Evolutionary conservation across 768 basidiomycete species (phyloP).

Genomic region (Trametes elegans): DNA sequence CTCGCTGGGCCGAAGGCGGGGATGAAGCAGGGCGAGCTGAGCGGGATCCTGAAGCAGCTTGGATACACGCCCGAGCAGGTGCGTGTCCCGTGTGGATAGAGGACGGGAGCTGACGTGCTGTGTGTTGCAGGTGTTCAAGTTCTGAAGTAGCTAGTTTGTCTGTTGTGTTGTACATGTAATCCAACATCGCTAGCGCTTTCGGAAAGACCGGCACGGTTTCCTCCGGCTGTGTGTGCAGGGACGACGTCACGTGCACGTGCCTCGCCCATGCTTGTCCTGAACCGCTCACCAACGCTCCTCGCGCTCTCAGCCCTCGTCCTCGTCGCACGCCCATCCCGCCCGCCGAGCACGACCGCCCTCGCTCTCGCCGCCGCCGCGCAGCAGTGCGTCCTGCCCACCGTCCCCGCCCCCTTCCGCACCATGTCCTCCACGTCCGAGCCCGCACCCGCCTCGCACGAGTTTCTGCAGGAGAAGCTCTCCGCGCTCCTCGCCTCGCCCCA

Average conservation of each 20-base stretch:
- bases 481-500: conserved; percentile 28
- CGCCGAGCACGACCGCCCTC: background rate
- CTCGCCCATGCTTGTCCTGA: background rate
- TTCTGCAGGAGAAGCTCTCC: conserved; percentile 25
- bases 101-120: too few species aligned
- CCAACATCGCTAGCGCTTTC: too few species aligned
- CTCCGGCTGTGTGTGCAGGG: background rate
- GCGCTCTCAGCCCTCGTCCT: background rate
- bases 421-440: conserved; percentile 10
- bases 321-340: background rate
- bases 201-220: background rate
- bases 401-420: conserved; percentile 1
- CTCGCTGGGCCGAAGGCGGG: conserved; percentile 89
- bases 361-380: background rate
- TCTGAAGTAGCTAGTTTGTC: conserved; percentile 17
- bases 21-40: conserved; percentile 79
- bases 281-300: background rate
- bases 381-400: conserved; percentile 6
- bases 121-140: conserved; percentile 29
- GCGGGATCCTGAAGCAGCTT: conserved; percentile 80
- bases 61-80: conserved; percentile 90
- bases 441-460: conserved; percentile 19
- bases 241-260: background rate
- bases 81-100: too few species aligned
- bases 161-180: too few species aligned